Percentiles rank a stretch among this genome's conserved stretches.
phyloP scores from a whole-genome alignment of 1,139 yeast genomes.

The Blastobotrys aristatus region DNA sequence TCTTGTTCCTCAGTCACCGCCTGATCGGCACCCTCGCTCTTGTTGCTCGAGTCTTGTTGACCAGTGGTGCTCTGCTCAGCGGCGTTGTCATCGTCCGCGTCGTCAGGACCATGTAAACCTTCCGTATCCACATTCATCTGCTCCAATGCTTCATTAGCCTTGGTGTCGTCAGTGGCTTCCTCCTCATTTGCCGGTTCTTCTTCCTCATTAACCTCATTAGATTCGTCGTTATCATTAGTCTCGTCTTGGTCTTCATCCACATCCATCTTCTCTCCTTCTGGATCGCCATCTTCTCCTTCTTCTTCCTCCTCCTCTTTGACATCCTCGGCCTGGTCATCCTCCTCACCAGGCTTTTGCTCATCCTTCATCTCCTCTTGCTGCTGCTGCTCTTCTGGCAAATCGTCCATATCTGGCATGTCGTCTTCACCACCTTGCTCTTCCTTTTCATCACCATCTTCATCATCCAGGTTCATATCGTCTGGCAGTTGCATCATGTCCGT shows the following conservation, averaged over 20 bases:
- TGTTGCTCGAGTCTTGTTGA: slow-evolving; percentile 64
- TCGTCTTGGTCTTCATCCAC: slow-evolving; percentile 32
- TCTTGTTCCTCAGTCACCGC: slow-evolving; percentile 58
- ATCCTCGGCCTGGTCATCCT: slow-evolving; percentile 25
- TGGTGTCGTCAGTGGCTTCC: slow-evolving; percentile 20
- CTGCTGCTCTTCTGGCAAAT: slow-evolving; percentile 33
- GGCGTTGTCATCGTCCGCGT: slow-evolving; percentile 47
- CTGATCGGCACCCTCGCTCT: slow-evolving; percentile 74
- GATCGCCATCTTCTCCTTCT: slow-evolving; percentile 33
- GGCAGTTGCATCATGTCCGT: slow-evolving; percentile 37
- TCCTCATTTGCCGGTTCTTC: slow-evolving; percentile 31
- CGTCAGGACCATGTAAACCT: slow-evolving; percentile 41
- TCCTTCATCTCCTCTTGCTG: slow-evolving; percentile 27
- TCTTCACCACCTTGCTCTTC: slow-evolving; percentile 32
- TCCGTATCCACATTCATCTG: slow-evolving; percentile 31
- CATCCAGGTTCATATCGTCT: slow-evolving; percentile 33
- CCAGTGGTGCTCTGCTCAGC: slow-evolving; percentile 44
- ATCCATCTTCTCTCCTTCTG: slow-evolving; percentile 32
- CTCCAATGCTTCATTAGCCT: slow-evolving; percentile 15
- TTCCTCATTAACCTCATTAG: slow-evolving; percentile 58
- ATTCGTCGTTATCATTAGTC: slow-evolving; percentile 37
- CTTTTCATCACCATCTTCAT: slow-evolving; percentile 33
- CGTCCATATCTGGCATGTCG: slow-evolving; percentile 30
- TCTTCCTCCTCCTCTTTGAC: slow-evolving; percentile 33
- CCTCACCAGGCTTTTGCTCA: slow-evolving; percentile 12